A percentile compares a stretch with the other conserved stretches of the same genome.
Evolutionary conservation across 2,329 filamentous ascomycete species (phyloP).

Genomic region (Cladosporium oxysporum): DNA sequence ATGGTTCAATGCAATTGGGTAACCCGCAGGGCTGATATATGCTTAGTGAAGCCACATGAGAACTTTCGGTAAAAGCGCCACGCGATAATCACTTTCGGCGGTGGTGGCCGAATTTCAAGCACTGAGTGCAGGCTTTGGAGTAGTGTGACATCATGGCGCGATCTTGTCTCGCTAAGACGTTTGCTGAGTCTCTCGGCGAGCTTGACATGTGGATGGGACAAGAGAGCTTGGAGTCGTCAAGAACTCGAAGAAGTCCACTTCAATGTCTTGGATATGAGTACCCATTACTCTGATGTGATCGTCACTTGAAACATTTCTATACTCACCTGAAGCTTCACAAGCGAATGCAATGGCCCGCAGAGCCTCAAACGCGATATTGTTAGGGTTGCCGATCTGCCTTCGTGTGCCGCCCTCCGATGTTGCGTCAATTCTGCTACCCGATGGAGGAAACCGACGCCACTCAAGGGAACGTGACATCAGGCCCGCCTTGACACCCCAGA

Average conservation of each 20-base stretch:
- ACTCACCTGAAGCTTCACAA: background rate
- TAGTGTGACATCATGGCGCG: constrained; percentile 8
- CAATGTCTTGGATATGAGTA: background rate
- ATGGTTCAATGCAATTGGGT: background rate
- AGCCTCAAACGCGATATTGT: background rate
- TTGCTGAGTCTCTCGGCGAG: constrained; percentile 14
- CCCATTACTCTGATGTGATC: background rate
- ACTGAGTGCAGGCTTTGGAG: background rate
- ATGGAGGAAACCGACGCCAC: constrained; percentile 19
- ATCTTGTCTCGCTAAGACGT: constrained; percentile 16
- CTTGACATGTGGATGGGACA: constrained; percentile 15
- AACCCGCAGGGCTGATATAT: constrained; percentile 5
- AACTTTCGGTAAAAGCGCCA: background rate
- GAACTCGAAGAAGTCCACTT: background rate
- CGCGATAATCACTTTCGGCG: background rate
- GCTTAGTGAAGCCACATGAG: background rate
- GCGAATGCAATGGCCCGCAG: constrained; percentile 2
- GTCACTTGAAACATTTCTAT: background rate
- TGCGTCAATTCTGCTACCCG: constrained; percentile 8
- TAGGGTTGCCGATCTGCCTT: background rate
- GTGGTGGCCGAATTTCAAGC: background rate
- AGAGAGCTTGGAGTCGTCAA: constrained; percentile 18
- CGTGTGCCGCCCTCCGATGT: background rate
- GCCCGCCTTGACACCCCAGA: background rate
- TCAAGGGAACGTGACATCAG: constrained; percentile 1